Base-by-base conservation (phyloP, 148 eudicot genomes). In the Rhododendron molle region DNA sequence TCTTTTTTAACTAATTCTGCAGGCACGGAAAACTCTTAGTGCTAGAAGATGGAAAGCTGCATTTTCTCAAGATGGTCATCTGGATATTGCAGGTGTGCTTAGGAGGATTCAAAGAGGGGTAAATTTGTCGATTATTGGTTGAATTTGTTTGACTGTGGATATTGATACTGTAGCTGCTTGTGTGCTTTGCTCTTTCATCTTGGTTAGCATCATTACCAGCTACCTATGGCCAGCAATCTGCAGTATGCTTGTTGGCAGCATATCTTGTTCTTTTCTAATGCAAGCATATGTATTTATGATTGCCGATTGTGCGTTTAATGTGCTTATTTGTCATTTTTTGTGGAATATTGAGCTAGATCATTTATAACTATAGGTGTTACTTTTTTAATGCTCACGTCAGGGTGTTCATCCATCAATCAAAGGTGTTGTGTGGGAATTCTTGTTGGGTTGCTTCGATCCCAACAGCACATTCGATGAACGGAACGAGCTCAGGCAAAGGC, bases 31-130 rank as follows among this genome's bases (percentile, higher is more conserved):
- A 92, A 96, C 99, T 72, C 92, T 96, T 12, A 96, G 99, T 87
- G 90, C 87, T 82, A 96, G 98, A 89, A 95, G 96, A 88, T 96
- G 99, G 99, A 87, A 94, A 84, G 96, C 93, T 46, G 94, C 99
- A 83, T 91, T 96, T 77, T 88, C 95, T 79, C 81, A 82, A 84
- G 99, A 96, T 81, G 99, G 99, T 83, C 91, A 88, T 81, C 86
- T 96, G 89, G 99, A 96, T 85, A 95, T 96, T 84, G 98, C 96
- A 54, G 94, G 88, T 83, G 96, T 91, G 69, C 92, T 95, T 83
- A 93, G 91, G 89, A 89, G 99, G 90, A 94, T 96, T 81, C 98
- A 96, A 78, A 91, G 92, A 87, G 99, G 99, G 95, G 99, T 96
- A 91, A 86, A 34, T 30, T 81, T 69, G n/a, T 44, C 30, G 30